Base-by-base conservation (phyloP, 805 yeast genomes). In the Kluyveromyces aestuarii region DNA sequence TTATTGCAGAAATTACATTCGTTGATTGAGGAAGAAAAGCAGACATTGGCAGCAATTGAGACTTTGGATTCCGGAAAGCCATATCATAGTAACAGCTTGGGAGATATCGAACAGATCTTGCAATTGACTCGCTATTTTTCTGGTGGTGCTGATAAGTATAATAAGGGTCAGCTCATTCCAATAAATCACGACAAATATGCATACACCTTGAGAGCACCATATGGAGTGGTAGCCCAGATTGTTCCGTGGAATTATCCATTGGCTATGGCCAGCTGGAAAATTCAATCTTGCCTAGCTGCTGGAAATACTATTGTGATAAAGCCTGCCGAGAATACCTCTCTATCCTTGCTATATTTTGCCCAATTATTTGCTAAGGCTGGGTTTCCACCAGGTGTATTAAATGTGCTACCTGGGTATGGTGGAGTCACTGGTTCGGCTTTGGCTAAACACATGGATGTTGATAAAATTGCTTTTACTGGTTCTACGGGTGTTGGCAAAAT, bases 61-160 rank as follows among this genome's bases (percentile, higher is more conserved):
- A 71, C 81, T 35, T 58, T 73, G 47, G 83, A 79, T 58, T 68
- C 77, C 40, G 84, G 84, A 53, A 79, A 78, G 55, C 74, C 81
- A 13, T 70, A 69, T 47, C 58, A 68, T 37, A 60, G 72, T 33
- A 76, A 77, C 63, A 74, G 82, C 13, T 63, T 73, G 40, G 72
- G 63, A 42, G 93, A 85, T 59, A 72, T 85, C 43, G 72, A 71
- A 10, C 79, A 77, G 52, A 69, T 79, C 33, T 72, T 77, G 36
- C 73, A 71, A 51, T 75, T 77, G 41, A 74, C 80, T 63, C 73
- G 76, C 54, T 81, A 79, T 60, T 79, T 77, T 57, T 85, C 87
- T 27, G 89, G 90, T 13, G 76, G 78, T 68, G 84, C 87, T 38
- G 84, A 81, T 60, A 77, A 80, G 67, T 73, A 77, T 52, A 49